Evolutionary conservation across 345 rosid genomes (phyloP).

Genomic region (Eucalyptus cloeziana): DNA sequence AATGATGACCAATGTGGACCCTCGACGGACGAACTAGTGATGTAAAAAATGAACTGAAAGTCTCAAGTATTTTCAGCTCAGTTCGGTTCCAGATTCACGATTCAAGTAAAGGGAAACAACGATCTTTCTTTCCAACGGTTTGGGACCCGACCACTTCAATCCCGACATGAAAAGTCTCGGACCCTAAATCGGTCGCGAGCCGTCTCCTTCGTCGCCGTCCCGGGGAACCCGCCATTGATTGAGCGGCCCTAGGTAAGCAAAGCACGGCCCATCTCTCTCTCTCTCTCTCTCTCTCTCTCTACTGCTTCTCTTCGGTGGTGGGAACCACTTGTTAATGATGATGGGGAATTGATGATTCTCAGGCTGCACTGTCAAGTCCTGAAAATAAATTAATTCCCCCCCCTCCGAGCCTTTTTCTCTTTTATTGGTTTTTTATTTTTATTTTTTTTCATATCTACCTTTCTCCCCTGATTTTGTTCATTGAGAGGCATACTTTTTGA

Average conservation of each 20-base stretch:
- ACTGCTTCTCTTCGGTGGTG: background rate
- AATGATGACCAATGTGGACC: background rate
- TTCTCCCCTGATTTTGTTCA: background rate
- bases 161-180: background rate
- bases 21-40: background rate
- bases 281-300: too few species aligned
- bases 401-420: background rate
- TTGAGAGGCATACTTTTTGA: background rate
- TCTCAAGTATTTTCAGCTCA: rapidly evolving
- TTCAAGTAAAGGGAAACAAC: background rate
- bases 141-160: too few species aligned
- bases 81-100: too few species aligned
- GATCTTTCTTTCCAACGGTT: too few species aligned
- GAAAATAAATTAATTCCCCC: background rate
- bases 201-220: background rate
- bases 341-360: background rate
- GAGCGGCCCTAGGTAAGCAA: background rate
- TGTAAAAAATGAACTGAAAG: background rate
- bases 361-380: background rate
- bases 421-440: background rate
- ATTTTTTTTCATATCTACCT: too few species aligned
- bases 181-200: background rate
- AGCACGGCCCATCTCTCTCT: background rate
- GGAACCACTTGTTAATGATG: background rate
- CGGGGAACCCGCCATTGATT: background rate